Conservation (phyloP, 2,329 filamentous ascomycete species). For the Erysiphe pulchra region DNA sequence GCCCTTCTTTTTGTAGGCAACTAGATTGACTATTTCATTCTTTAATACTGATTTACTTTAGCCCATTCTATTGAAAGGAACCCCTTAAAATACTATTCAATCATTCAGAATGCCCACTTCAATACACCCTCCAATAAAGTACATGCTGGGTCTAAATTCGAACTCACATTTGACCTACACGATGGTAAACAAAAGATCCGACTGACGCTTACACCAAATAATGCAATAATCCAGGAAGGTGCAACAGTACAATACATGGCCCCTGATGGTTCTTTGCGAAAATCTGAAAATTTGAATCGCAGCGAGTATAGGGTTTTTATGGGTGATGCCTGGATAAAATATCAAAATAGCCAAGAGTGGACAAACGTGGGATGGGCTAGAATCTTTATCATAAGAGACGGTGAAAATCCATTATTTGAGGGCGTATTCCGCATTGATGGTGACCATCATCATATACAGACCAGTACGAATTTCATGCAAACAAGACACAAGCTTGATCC, state of each 20-base stretch:
- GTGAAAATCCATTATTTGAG: constrained; percentile 57
- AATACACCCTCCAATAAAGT: constrained; percentile 56
- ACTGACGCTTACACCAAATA: constrained; percentile 64
- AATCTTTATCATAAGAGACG: constrained; percentile 54
- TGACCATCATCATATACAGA: constrained; percentile 70
- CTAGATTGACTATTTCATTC: background rate
- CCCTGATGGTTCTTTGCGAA: constrained; percentile 39
- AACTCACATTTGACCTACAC: constrained; percentile 56
- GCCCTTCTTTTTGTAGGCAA: background rate
- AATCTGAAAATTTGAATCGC: constrained; percentile 44
- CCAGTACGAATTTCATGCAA: constrained; percentile 43
- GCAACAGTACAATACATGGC: constrained; percentile 49
- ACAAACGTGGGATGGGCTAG: constrained; percentile 67
- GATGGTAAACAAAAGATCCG: constrained; percentile 43
- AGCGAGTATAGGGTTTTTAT: constrained; percentile 61
- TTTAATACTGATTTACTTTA: constrained; percentile 10
- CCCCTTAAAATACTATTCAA: constrained; percentile 47
- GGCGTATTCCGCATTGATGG: constrained; percentile 62
- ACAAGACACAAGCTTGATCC: constrained; percentile 53
- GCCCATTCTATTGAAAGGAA: constrained; percentile 51
- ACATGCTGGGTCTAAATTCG: constrained; percentile 59
- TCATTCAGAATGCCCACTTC: constrained; percentile 50
- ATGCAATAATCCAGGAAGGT: constrained; percentile 61
- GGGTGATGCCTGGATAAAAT: constrained; percentile 47
- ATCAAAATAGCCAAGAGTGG: constrained; percentile 37